A percentile compares a stretch with the other conserved stretches of the same genome.
These are phyloP conservation scores for Obba rivulosa DNA, from an alignment of 768 basidiomycete genomes.

Conservation along the genomic window DNA sequence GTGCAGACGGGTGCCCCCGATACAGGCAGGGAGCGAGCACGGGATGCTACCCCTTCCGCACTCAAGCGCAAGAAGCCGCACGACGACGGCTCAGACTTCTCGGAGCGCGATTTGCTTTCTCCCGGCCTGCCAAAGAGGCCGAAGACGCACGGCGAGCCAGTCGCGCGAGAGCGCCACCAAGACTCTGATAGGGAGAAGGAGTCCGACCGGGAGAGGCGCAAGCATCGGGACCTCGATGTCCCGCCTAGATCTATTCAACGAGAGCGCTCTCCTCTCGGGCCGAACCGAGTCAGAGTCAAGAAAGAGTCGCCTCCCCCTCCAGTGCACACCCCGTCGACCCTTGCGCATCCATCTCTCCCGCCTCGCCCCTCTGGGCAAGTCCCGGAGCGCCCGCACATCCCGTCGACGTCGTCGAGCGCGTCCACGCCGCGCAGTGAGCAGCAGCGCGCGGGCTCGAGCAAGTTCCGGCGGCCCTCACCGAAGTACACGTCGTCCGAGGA, in stretches of 20 bases:
- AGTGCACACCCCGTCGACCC: constrained; percentile 13
- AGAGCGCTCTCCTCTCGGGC: constrained; percentile 17
- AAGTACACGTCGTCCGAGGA: constrained; percentile 68
- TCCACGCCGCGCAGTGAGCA: constrained; percentile 1
- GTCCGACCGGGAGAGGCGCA: not conserved
- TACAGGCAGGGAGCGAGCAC: constrained; percentile 12
- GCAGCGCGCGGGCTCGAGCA: constrained; percentile 5
- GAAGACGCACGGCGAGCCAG: constrained; percentile 31
- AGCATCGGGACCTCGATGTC: constrained; percentile 8
- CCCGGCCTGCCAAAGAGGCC: constrained; percentile 32
- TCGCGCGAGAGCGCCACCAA: constrained; percentile 2
- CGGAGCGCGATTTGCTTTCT: constrained; percentile 5
- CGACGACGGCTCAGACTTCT: constrained; percentile 16
- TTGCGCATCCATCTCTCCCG: constrained; percentile 18
- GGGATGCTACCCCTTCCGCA: constrained; percentile 2
- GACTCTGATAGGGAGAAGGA: not conserved
- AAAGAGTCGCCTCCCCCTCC: constrained; percentile 28
- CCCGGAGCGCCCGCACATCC: constrained; percentile 8
- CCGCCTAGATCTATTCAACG: constrained; percentile 30
- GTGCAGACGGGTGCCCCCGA: constrained; percentile 6
- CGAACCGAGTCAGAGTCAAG: constrained; percentile 29
- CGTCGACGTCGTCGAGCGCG: constrained; percentile 7
- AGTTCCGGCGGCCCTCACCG: constrained; percentile 42
- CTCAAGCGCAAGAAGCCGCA: constrained; percentile 23
- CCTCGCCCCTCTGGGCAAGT: constrained; percentile 3